Conservation (phyloP, 2,329 filamentous ascomycete genomes). For the Rutstroemia sp. region DNA sequence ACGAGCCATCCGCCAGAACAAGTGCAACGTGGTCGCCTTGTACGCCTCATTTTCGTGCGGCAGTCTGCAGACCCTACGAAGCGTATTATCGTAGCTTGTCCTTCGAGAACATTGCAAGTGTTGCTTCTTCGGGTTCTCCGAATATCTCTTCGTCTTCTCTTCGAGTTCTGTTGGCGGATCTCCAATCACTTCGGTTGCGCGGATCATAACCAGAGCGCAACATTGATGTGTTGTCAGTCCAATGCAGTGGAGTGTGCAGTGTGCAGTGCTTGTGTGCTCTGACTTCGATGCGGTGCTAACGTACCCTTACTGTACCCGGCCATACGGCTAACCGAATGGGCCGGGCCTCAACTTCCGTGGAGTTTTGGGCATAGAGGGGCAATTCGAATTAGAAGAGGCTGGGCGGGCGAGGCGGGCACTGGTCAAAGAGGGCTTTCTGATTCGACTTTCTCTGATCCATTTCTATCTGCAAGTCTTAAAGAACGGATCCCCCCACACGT, state of each 20-base stretch:
- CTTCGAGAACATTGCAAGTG: no score
- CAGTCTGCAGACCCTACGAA: not conserved
- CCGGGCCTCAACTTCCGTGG: no score
- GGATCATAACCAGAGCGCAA: constrained; percentile 1
- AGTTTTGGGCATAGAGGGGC: not conserved
- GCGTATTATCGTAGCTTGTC: not conserved
- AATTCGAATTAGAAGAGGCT: not conserved
- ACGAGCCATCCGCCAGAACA: constrained; percentile 15
- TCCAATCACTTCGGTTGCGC: not conserved
- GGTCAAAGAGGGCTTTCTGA: not conserved
- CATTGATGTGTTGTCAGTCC: constrained; percentile 10
- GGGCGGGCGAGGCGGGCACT: not conserved
- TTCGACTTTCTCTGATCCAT: not conserved
- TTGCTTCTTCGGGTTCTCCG: not conserved
- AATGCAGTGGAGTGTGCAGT: not conserved
- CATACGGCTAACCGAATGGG: not conserved
- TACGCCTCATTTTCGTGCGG: constrained; percentile 15
- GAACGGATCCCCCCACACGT: not conserved
- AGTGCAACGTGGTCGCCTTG: constrained; percentile 29
- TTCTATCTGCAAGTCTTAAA: not conserved
- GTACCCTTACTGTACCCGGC: not conserved
- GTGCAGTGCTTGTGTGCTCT: no score
- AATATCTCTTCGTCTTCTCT: no score
- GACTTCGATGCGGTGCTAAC: no score
- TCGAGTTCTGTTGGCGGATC: not conserved